These are phyloP conservation scores for Gossypium rotundifolium DNA, from an alignment of 345 rosid genomes.

Conservation along the genomic window DNA sequence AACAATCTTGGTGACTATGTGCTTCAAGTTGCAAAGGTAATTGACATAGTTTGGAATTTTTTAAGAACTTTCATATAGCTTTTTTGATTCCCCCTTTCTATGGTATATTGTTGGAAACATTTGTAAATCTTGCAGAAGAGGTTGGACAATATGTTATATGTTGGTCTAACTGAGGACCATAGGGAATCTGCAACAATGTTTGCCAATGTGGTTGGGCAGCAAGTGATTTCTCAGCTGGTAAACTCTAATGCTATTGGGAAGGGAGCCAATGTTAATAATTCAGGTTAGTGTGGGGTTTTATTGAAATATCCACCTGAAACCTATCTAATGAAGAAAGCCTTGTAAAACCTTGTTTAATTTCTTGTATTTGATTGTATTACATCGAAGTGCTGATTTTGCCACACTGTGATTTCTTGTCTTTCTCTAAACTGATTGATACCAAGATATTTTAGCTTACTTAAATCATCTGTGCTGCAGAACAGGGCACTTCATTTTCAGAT, in stretches of 20 bases:
- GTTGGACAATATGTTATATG: constrained; percentile 85
- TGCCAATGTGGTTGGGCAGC: constrained; percentile 88
- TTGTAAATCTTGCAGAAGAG: constrained; percentile 80
- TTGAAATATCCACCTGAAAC: not conserved
- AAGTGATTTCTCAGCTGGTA: constrained; percentile 67
- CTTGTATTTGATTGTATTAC: not conserved
- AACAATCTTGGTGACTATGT: constrained; percentile 65
- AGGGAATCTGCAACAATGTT: constrained; percentile 91
- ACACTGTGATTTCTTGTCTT: not conserved
- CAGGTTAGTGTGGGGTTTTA: constrained; percentile 31
- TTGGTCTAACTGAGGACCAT: constrained; percentile 92
- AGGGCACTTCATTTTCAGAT: constrained; percentile 38
- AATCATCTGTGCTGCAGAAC: constrained; percentile 42
- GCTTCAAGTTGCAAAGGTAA: constrained; percentile 90
- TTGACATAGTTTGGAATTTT: constrained; percentile 14
- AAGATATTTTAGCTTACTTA: not conserved
- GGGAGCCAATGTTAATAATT: constrained; percentile 16
- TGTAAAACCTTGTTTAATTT: not conserved
- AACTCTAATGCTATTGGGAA: constrained; percentile 25
- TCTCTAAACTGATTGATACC: not conserved
- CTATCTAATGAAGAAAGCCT: not conserved
- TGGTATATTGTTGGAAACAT: constrained; percentile 26
- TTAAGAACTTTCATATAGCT: not conserved
- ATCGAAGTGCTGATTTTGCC: not conserved
- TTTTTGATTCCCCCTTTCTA: constrained; percentile 23